phyloP scores from a whole-genome alignment of 306 rosid species.

The Prunus padus region DNA sequence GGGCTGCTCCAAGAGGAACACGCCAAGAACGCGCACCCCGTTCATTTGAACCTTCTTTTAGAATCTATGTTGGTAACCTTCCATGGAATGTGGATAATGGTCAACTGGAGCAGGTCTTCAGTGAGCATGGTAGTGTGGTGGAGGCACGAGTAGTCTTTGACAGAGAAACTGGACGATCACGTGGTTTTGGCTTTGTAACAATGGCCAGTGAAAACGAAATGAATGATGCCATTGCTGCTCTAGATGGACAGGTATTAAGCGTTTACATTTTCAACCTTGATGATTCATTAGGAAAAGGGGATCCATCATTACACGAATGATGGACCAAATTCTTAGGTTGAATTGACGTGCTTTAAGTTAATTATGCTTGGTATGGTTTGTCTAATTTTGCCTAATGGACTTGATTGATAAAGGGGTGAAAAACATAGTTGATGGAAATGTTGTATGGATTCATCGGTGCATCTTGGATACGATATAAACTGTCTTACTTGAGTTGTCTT shows the following conservation, averaged over 20 bases:
- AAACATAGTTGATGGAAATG: not conserved
- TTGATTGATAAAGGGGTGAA: not conserved
- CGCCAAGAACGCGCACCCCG: slow-evolving; percentile 63
- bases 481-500: slow-evolving; percentile 23
- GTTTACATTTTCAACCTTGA: not conserved
- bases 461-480: too few species aligned
- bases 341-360: not conserved
- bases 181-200: slow-evolving; percentile 94
- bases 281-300: not conserved
- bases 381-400: not conserved
- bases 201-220: slow-evolving; percentile 68
- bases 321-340: not conserved
- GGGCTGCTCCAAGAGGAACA: slow-evolving; percentile 85
- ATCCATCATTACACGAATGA: not conserved
- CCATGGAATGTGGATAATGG: slow-evolving; percentile 82
- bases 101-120: slow-evolving; percentile 67
- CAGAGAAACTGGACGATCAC: slow-evolving; percentile 91
- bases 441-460: not conserved
- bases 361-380: not conserved
- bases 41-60: slow-evolving; percentile 32
- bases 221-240: slow-evolving; percentile 87
- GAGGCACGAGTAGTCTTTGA: slow-evolving; percentile 74
- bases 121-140: slow-evolving; percentile 74
- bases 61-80: slow-evolving; percentile 83
- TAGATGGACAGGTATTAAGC: slow-evolving; percentile 88